These are phyloP conservation scores for Lachancea sp. DNA, from an alignment of 805 yeast genomes.

Conservation along the genomic window DNA sequence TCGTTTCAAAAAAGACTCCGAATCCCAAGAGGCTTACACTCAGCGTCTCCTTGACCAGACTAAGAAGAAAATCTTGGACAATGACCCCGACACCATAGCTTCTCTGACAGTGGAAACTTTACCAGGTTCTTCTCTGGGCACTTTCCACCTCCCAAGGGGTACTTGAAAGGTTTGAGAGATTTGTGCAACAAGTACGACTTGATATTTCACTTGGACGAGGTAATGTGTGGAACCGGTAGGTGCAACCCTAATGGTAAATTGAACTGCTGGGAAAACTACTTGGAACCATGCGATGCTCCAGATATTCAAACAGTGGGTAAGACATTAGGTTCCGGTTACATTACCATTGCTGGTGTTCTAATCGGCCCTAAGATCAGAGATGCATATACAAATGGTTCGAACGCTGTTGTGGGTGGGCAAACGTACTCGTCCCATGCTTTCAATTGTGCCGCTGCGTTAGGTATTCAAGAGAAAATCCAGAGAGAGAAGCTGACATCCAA, in stretches of 20 bases:
- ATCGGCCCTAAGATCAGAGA: conserved; percentile 38
- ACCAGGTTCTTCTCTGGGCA: conserved; percentile 43
- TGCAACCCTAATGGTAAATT: conserved; percentile 37
- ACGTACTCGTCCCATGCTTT: conserved; percentile 47
- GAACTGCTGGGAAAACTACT: conserved; percentile 42
- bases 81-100: conserved; percentile 41
- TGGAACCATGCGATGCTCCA: conserved; percentile 37
- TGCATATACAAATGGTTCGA: conserved; percentile 37
- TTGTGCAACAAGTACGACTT: conserved; percentile 48
- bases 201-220: conserved; percentile 47
- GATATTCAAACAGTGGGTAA: conserved; percentile 46
- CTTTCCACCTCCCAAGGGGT: conserved; percentile 41
- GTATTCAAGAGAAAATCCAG: conserved; percentile 40
- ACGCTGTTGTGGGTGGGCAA: conserved; percentile 41
- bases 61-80: conserved; percentile 37
- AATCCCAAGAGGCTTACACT: conserved; percentile 38
- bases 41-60: conserved; percentile 36
- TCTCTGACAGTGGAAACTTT: conserved; percentile 42
- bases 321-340: conserved; percentile 44
- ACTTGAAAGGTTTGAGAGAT: conserved; percentile 40
- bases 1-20: conserved; percentile 29
- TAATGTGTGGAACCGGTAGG: conserved; percentile 54
- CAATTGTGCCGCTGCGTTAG: conserved; percentile 42
- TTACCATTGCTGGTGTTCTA: conserved; percentile 43
- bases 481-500: conserved; percentile 35